A percentile compares a stretch with the other conserved stretches of the same genome.
Evolutionary conservation across 2,329 filamentous ascomycete species (phyloP).

Genomic region (Laburnicola sp.): DNA sequence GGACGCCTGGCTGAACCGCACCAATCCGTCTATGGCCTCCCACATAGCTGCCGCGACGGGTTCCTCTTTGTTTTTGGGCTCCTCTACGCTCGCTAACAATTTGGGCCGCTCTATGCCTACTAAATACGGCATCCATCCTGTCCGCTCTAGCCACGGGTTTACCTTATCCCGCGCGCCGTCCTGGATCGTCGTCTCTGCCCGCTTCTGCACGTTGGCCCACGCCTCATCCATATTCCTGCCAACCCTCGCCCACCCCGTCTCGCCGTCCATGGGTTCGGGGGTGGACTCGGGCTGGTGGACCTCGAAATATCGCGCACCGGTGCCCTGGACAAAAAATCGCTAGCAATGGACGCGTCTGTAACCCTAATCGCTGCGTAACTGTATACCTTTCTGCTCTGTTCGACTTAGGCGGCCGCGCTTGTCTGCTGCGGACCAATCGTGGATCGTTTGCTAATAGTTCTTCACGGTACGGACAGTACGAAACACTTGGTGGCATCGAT

Average conservation of each 20-base stretch:
- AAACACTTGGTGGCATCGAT: too few species aligned
- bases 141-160: too few species aligned
- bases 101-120: constrained; percentile 15
- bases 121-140: constrained; percentile 19
- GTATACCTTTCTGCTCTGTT: constrained; percentile 5
- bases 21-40: constrained; percentile 17
- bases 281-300: constrained; percentile 3
- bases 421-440: too few species aligned
- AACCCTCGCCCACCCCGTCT: constrained; percentile 11
- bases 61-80: constrained; percentile 15
- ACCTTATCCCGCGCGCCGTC: too few species aligned
- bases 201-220: too few species aligned
- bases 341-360: constrained; percentile 9
- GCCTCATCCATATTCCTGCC: constrained; percentile 11
- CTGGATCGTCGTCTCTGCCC: too few species aligned
- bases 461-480: too few species aligned
- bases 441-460: constrained; percentile 9
- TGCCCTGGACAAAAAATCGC: constrained; percentile 7
- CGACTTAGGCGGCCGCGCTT: too few species aligned
- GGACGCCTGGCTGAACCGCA: constrained; percentile 15
- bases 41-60: constrained; percentile 17
- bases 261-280: constrained; percentile 4
- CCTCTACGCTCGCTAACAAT: constrained; percentile 15
- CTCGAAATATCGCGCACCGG: constrained; percentile 14
- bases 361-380: constrained; percentile 1